Base-by-base conservation (phyloP, 306 rosid species). In the Prunus mume region DNA sequence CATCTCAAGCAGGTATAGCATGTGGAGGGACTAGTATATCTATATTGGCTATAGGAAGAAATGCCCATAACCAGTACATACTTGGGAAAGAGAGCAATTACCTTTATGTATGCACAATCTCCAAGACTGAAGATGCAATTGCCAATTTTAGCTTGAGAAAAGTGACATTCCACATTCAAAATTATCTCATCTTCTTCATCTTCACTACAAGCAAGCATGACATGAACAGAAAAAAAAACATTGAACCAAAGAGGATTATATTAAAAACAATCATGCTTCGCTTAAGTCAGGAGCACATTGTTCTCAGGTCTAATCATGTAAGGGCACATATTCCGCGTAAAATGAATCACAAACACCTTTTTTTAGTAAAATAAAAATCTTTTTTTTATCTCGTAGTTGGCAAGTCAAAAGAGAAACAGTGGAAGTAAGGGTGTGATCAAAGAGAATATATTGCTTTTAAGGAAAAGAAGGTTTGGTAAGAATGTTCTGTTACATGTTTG, bases 51-150 rank as follows among this genome's bases (percentile, higher is more conserved):
- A 22, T 5, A 27, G 17, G 25, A 28, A 58, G 13, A 30, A 30
- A 30, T 6, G 24, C 22, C 68, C 43, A 63, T 28, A 43, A 63
- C 32, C 12, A 14, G 12, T 63, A 32, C 32, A 55, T 22, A 24
- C 64, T 58, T 57, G 17, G 17, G 49, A 68, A 52, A 56, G 56
- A 61, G 81, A 49, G 73, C 55, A 83, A 80, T 81, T 90, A 91
- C 98, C 87, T 86, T 68, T 81, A 94, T 80, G 69, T 80, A 81
- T 69, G 93, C 98, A 84, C 91, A 94, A 84, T 94, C 98, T 18
- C 96, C 98, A 50, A 91, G 92, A 87, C 73, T 84, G 75, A 83
- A 90, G 72, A 83, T 72, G 80, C 85, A 74, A 76, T 86, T 83
- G 72, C 71, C 83, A 52, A 91, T 43, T 71, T 72, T 84, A 63